Percentiles rank a stretch among this genome's conserved stretches.
phyloP scores from a whole-genome alignment of 352 stramenopile species.

The Pythium biforme region DNA sequence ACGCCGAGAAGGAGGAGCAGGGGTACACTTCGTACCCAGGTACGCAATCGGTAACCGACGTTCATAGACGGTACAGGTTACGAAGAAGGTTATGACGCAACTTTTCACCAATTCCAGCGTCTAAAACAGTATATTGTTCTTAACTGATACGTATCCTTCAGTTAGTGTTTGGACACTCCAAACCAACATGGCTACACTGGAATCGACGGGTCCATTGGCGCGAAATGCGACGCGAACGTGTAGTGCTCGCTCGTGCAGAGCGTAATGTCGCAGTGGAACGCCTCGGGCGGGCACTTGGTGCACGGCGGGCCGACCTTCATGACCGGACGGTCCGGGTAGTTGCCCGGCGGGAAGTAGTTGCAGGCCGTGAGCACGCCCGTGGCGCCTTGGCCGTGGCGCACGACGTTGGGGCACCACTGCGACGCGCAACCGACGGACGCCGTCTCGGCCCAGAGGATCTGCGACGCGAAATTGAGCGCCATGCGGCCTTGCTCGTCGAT shows the following conservation, averaged over 20 bases:
- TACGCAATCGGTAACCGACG: too few relatives aligned
- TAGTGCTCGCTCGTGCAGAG: conserved; percentile 21
- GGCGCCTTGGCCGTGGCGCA: not conserved
- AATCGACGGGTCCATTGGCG: conserved; percentile 14
- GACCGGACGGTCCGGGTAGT: conserved; percentile 14
- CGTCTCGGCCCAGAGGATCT: conserved; percentile 25
- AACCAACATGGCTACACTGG: conserved; percentile 7
- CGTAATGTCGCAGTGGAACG: conserved; percentile 17
- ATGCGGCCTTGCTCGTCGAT: conserved; percentile 18
- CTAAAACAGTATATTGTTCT: not conserved
- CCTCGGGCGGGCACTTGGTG: conserved; percentile 8
- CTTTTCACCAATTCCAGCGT: too few relatives aligned
- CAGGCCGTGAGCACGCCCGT: conserved; percentile 23
- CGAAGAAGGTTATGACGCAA: too few relatives aligned
- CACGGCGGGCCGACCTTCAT: conserved; percentile 21
- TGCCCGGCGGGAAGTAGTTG: conserved; percentile 27
- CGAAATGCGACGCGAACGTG: conserved; percentile 10
- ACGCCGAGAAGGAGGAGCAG: not conserved
- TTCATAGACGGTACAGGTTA: too few relatives aligned
- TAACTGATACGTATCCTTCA: not conserved
- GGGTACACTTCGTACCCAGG: not conserved
- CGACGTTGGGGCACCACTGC: conserved; percentile 24
- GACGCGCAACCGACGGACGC: conserved; percentile 22
- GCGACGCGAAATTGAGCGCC: conserved; percentile 18
- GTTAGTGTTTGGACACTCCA: not conserved